Percentiles rank a stretch among this genome's conserved stretches.
These are phyloP conservation scores for Magnaporthiopsis incrustans DNA, from an alignment of 2,329 filamentous ascomycete species.

Conservation along the genomic window DNA sequence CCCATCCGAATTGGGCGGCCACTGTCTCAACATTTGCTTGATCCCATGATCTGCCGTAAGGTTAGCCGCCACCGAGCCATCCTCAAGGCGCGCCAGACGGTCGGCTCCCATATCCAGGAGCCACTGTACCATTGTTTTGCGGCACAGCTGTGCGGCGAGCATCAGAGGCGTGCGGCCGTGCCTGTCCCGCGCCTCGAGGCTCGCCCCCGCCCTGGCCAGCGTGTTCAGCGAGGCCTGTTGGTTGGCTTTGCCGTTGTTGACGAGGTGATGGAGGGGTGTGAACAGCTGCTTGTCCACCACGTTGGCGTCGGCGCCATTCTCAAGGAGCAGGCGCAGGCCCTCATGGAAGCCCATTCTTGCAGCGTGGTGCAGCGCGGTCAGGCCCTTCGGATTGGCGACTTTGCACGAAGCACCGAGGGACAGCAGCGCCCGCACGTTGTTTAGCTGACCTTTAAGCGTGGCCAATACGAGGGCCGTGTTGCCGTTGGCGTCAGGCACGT, in stretches of 20 bases:
- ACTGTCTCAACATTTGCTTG: too few species aligned
- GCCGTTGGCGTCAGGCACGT: neutral
- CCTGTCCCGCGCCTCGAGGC: neutral
- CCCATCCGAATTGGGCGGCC: too few species aligned
- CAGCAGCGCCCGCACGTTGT: neutral
- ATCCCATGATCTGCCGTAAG: too few species aligned
- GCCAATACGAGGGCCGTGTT: neutral
- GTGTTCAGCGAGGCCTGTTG: neutral
- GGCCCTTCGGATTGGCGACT: neutral
- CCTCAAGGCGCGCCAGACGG: too few species aligned
- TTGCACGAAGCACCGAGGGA: neutral
- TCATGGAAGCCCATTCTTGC: neutral
- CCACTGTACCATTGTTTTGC: too few species aligned
- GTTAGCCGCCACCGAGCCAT: too few species aligned
- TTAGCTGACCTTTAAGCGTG: neutral
- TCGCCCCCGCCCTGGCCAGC: neutral
- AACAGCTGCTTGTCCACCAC: neutral
- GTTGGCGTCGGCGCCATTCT: neutral
- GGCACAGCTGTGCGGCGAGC: neutral
- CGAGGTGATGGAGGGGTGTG: neutral
- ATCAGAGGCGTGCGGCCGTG: neutral
- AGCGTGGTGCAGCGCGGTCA: neutral
- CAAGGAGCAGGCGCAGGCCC: neutral
- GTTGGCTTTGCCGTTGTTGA: neutral
- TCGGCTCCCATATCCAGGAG: too few species aligned